Evolutionary conservation across 179 eudicot species (phyloP).

Genomic region (Silene vulgaris): DNA sequence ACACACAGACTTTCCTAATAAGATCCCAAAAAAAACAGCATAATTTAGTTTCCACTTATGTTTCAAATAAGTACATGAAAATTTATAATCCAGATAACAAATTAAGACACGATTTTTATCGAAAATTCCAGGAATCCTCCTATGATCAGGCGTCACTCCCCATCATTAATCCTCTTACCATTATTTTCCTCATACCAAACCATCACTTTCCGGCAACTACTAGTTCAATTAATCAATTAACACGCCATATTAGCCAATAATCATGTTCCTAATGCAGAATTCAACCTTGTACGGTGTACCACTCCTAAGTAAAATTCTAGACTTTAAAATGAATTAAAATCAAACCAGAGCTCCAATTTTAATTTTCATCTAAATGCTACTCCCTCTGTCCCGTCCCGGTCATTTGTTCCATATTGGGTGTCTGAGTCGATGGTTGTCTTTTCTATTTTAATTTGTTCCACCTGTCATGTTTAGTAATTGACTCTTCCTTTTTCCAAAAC

Average conservation of each 20-base stretch:
- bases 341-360: neutral
- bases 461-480: no score
- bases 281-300: neutral
- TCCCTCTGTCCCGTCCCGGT: no score
- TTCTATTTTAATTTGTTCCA: no score
- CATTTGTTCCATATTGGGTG: no score
- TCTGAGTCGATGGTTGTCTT: no score
- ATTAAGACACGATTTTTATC: neutral
- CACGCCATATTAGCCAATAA: neutral
- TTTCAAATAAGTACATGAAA: neutral
- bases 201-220: neutral
- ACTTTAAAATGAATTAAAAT: neutral
- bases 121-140: neutral
- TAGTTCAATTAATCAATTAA: neutral
- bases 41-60: neutral
- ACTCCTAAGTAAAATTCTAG: neutral
- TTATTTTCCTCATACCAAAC: neutral
- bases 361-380: neutral
- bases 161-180: neutral
- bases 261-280: neutral
- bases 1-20: neutral
- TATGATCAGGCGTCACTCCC: neutral
- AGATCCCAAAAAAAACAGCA: neutral
- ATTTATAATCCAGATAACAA: neutral
- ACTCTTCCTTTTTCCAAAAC: no score